phyloP scores from a whole-genome alignment of 129 eudicot genomes.

The Flaveria linearis region DNA sequence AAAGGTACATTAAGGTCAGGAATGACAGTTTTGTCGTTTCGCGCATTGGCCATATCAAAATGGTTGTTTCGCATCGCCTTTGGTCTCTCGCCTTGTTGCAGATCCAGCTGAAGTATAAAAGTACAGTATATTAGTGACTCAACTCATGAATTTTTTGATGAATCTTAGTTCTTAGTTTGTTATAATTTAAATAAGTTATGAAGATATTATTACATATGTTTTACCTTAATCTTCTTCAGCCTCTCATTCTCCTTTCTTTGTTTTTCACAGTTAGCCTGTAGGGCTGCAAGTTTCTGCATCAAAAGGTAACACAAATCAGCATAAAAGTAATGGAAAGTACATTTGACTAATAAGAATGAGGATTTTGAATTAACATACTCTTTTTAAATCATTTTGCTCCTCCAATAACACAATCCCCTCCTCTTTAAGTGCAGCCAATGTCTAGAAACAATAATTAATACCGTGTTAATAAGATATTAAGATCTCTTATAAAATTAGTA shows the following conservation, averaged over 20 bases:
- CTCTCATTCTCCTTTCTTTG: conserved; percentile 37
- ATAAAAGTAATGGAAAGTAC: conserved; percentile 13
- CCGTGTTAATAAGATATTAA: background rate
- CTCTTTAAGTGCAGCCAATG: conserved; percentile 46
- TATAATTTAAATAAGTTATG: background rate
- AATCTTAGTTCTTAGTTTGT: background rate
- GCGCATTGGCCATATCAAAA: conserved; percentile 21
- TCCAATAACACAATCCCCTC: conserved; percentile 33
- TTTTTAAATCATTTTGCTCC: conserved; percentile 40
- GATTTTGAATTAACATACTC: conserved; percentile 21
- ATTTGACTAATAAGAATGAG: conserved; percentile 8
- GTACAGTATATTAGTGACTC: background rate
- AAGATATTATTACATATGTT: background rate
- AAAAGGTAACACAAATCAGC: conserved; percentile 13
- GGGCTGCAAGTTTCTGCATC: conserved; percentile 37
- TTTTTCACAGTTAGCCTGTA: conserved; percentile 34
- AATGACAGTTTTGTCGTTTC: conserved; percentile 27
- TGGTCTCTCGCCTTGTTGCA: conserved; percentile 7
- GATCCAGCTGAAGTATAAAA: conserved; percentile 30
- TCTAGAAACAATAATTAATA: conserved; percentile 20
- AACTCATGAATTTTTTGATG: background rate
- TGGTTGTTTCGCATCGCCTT: conserved; percentile 6
- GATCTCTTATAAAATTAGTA: background rate
- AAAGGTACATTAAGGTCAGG: conserved; percentile 45
- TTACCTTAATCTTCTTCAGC: conserved; percentile 42